Percentiles rank a stretch among this genome's conserved stretches.
These are phyloP conservation scores for Lasiosphaeria ovina DNA, from an alignment of 495 filamentous ascomycete genomes.

Conservation along the genomic window DNA sequence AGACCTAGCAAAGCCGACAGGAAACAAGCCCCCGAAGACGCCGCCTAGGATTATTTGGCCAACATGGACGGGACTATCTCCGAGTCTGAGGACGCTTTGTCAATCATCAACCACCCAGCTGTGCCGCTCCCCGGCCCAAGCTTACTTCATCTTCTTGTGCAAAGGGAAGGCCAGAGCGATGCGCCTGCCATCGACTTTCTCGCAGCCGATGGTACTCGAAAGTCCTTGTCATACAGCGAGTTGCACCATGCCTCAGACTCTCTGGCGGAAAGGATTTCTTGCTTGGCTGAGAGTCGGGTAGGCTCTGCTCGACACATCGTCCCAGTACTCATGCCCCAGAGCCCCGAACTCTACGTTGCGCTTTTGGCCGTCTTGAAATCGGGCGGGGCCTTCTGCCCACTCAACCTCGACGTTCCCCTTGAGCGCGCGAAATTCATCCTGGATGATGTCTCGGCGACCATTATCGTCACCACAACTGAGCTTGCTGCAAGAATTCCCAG, in stretches of 20 bases:
- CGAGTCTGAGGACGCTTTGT: constrained; percentile 32
- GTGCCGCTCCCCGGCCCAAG: constrained; percentile 52
- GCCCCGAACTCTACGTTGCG: constrained; percentile 66
- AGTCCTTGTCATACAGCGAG: constrained; percentile 53
- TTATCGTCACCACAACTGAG: constrained; percentile 52
- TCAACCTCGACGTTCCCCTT: constrained; percentile 66
- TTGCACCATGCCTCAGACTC: constrained; percentile 56
- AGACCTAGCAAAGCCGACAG: no score
- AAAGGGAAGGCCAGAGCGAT: neutral
- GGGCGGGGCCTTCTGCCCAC: constrained; percentile 76
- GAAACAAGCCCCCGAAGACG: no score
- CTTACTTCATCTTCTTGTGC: constrained; percentile 62
- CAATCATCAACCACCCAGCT: constrained; percentile 60
- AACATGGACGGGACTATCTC: constrained; percentile 5
- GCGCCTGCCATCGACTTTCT: constrained; percentile 56
- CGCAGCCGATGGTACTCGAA: constrained; percentile 40
- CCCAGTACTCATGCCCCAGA: constrained; percentile 70
- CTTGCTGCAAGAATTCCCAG: constrained; percentile 32
- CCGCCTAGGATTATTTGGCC: no score
- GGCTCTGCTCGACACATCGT: constrained; percentile 47
- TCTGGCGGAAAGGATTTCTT: constrained; percentile 50
- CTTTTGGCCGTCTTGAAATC: constrained; percentile 71
- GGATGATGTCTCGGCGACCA: constrained; percentile 58
- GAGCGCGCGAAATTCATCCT: constrained; percentile 74
- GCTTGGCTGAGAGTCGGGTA: constrained; percentile 16